A percentile compares a stretch with the other conserved stretches of the same genome.
Evolutionary conservation across 1,284 basidiomycete species (phyloP).

Genomic region (Irpex sp.): DNA sequence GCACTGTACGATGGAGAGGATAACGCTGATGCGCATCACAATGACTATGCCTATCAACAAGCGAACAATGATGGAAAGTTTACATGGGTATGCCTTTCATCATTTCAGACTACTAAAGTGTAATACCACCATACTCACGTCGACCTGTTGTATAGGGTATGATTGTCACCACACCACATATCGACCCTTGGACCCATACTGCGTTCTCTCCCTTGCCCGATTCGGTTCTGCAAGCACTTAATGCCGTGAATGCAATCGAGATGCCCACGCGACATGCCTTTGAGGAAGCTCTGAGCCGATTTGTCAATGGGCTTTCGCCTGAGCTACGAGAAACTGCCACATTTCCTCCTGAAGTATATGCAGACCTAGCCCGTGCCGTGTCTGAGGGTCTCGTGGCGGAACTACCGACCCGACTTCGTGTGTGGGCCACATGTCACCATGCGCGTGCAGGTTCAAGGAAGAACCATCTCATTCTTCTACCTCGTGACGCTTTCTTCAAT

Average conservation of each 20-base stretch:
- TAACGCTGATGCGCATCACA: conserved; percentile 17
- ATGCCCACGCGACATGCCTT: conserved; percentile 56
- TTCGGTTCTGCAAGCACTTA: conserved; percentile 43
- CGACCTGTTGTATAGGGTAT: conserved; percentile 31
- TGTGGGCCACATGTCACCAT: conserved; percentile 59
- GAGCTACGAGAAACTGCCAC: conserved; percentile 60
- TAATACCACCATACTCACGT: conserved; percentile 4
- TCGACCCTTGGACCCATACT: conserved; percentile 54
- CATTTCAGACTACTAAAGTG: neutral
- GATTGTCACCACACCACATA: conserved; percentile 33
- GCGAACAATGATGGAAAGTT: conserved; percentile 24
- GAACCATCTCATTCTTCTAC: conserved; percentile 52
- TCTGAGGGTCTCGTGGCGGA: conserved; percentile 31
- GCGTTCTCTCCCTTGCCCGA: conserved; percentile 58
- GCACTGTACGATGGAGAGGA: conserved; percentile 20
- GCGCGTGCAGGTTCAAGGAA: conserved; percentile 57
- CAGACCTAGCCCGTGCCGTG: conserved; percentile 45
- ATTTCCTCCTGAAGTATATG: conserved; percentile 51
- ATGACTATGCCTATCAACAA: conserved; percentile 23
- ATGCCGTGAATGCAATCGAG: conserved; percentile 47
- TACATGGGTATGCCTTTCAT: conserved; percentile 22
- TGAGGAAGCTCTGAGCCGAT: conserved; percentile 44
- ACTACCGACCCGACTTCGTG: conserved; percentile 45
- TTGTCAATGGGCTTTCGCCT: conserved; percentile 48
- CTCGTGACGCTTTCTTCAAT: conserved; percentile 56